Evolutionary conservation across 1,139 yeast species (phyloP).

Genomic region (Protomyces arabidopsidicola): DNA sequence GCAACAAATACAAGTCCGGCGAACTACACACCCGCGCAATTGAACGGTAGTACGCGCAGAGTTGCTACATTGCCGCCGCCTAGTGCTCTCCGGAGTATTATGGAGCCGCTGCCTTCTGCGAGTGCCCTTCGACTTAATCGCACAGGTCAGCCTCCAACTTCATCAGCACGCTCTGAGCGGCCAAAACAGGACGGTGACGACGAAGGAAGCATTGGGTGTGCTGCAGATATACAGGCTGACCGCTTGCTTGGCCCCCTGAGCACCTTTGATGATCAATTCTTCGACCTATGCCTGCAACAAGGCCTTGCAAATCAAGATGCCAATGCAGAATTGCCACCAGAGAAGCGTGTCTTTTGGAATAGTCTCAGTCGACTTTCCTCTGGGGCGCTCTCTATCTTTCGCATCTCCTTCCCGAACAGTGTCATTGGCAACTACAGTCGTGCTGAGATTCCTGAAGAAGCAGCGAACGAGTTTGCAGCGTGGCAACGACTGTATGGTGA

Average conservation of each 20-base stretch:
- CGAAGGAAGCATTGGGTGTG: not conserved
- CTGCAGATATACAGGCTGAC: not conserved
- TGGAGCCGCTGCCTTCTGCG: not conserved
- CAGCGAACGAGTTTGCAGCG: not conserved
- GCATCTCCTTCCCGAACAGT: not conserved
- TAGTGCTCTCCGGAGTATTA: not conserved
- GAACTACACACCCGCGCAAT: not conserved
- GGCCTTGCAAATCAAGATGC: not conserved
- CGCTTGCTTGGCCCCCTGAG: constrained; percentile 11
- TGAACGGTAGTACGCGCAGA: not conserved
- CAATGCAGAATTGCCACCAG: not conserved
- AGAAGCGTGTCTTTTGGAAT: not conserved
- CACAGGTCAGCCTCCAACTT: not conserved
- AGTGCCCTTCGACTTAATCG: not conserved
- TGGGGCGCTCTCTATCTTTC: not conserved
- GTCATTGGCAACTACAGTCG: constrained; percentile 5
- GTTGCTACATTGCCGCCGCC: not conserved
- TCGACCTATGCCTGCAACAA: constrained; percentile 2
- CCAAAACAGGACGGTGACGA: not conserved
- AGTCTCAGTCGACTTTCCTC: not conserved
- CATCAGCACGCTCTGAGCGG: not conserved
- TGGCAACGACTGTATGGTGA: constrained; percentile 15
- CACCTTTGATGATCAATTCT: constrained; percentile 9
- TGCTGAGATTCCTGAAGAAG: constrained; percentile 2
- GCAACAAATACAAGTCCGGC: not conserved